phyloP scores from a whole-genome alignment of 2,329 filamentous ascomycete genomes.

The Trichoderma gracile region DNA sequence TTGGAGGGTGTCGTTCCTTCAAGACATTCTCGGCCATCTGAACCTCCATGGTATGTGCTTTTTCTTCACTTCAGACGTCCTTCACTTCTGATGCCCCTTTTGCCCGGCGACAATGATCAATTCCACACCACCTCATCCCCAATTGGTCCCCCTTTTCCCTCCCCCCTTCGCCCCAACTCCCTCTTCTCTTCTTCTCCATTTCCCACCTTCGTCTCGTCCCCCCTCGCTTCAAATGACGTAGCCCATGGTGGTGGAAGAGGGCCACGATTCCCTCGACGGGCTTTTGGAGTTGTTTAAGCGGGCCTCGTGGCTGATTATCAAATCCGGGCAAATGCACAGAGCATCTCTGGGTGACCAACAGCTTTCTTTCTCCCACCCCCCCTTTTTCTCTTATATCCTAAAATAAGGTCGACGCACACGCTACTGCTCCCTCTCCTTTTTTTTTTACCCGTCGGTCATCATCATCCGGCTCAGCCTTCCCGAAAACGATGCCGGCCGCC shows the following conservation, averaged over 20 bases:
- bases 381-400: neutral
- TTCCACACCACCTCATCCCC: neutral
- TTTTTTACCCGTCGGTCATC: neutral
- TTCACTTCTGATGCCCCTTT: neutral
- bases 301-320: conserved; percentile 24
- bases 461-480: conserved; percentile 25
- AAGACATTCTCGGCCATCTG: neutral
- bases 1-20: neutral
- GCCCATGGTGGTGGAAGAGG: neutral
- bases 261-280: neutral
- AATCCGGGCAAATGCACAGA: conserved; percentile 20
- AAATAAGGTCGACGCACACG: neutral
- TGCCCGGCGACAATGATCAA: neutral
- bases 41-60: conserved; percentile 21
- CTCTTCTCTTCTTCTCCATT: neutral
- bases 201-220: neutral
- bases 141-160: neutral
- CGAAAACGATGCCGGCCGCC: conserved; percentile 68
- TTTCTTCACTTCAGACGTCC: neutral
- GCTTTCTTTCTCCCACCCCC: conserved; percentile 19
- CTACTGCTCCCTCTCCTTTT: neutral
- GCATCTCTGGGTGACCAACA: conserved; percentile 20
- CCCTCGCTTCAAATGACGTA: conserved; percentile 17
- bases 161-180: neutral
- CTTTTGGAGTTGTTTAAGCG: conserved; percentile 17